phyloP scores from a whole-genome alignment of 768 basidiomycete species.

The Mycena haematopus region DNA sequence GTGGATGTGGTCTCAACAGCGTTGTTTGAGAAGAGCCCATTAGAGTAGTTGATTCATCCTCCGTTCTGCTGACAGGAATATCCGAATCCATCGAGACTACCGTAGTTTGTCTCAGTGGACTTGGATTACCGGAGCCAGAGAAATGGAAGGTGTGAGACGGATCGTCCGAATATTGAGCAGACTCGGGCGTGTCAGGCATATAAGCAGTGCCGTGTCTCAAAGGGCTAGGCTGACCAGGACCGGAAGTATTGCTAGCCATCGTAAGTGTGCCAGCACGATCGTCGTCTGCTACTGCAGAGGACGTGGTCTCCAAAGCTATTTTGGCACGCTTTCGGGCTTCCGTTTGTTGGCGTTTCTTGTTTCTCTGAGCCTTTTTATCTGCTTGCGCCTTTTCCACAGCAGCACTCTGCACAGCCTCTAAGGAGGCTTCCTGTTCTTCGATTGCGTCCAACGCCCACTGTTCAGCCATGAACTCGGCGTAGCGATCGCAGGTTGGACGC shows the following conservation, averaged over 20 bases:
- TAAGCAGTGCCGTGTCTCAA: conserved; percentile 32
- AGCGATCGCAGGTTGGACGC: conserved; percentile 86
- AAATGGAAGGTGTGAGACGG: background rate
- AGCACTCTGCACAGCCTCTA: conserved; percentile 47
- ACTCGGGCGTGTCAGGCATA: conserved; percentile 31
- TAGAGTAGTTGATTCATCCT: background rate
- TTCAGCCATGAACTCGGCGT: conserved; percentile 83
- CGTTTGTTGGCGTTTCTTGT: conserved; percentile 56
- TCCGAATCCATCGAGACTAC: conserved; percentile 12
- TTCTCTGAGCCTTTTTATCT: conserved; percentile 57
- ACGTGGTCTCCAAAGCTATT: conserved; percentile 40
- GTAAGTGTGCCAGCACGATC: conserved; percentile 27
- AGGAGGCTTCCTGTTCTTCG: conserved; percentile 74
- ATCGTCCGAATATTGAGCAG: conserved; percentile 11
- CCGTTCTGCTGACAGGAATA: conserved; percentile 1
- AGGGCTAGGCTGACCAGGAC: conserved; percentile 36
- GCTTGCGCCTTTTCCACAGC: conserved; percentile 49
- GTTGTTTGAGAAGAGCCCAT: conserved; percentile 8
- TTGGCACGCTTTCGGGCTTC: conserved; percentile 59
- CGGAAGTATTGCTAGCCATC: conserved; percentile 5
- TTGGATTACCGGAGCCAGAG: conserved; percentile 18
- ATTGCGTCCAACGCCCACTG: conserved; percentile 78
- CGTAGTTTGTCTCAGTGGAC: conserved; percentile 21
- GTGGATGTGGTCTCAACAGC: conserved; percentile 19
- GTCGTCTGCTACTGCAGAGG: conserved; percentile 30